These are phyloP conservation scores for Teunomyces aglyptinius DNA, from an alignment of 805 yeast species.

Conservation along the genomic window DNA sequence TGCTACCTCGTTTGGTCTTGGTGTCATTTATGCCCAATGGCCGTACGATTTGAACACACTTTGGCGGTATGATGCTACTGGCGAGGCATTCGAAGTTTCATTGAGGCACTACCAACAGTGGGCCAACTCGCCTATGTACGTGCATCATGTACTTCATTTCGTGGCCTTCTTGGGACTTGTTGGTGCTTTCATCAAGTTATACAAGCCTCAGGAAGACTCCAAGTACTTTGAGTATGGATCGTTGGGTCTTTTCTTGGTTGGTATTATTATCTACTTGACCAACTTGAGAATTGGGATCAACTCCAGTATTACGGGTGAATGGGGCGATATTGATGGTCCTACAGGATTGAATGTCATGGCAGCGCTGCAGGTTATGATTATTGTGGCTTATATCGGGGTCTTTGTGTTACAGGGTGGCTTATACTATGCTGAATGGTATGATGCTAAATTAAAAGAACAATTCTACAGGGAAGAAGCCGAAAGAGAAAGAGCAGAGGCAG, in stretches of 20 bases:
- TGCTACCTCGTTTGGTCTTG: slow-evolving; percentile 77
- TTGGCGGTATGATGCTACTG: slow-evolving; percentile 52
- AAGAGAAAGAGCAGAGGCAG: slow-evolving; percentile 12
- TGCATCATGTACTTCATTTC: slow-evolving; percentile 62
- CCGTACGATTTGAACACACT: slow-evolving; percentile 79
- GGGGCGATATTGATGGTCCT: slow-evolving; percentile 91
- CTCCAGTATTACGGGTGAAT: slow-evolving; percentile 65
- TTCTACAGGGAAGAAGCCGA: slow-evolving; percentile 29
- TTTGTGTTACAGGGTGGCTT: slow-evolving; percentile 82
- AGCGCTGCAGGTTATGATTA: slow-evolving; percentile 78
- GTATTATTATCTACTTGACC: slow-evolving; percentile 77
- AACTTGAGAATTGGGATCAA: slow-evolving; percentile 79
- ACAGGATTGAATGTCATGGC: slow-evolving; percentile 91
- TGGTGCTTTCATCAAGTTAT: slow-evolving; percentile 75
- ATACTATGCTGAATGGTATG: slow-evolving; percentile 77
- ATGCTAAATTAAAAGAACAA: slow-evolving; percentile 30
- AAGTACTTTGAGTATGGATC: slow-evolving; percentile 89
- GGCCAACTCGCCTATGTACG: slow-evolving; percentile 60
- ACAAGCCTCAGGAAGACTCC: slow-evolving; percentile 82
- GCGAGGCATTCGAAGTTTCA: slow-evolving; percentile 55
- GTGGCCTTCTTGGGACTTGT: slow-evolving; percentile 63
- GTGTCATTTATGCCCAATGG: slow-evolving; percentile 73
- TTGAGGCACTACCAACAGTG: slow-evolving; percentile 71
- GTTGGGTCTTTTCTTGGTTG: slow-evolving; percentile 67
- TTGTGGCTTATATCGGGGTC: slow-evolving; percentile 73